Base-by-base conservation (phyloP, 2,329 filamentous ascomycete genomes). In the Ceratocystis destructans region DNA sequence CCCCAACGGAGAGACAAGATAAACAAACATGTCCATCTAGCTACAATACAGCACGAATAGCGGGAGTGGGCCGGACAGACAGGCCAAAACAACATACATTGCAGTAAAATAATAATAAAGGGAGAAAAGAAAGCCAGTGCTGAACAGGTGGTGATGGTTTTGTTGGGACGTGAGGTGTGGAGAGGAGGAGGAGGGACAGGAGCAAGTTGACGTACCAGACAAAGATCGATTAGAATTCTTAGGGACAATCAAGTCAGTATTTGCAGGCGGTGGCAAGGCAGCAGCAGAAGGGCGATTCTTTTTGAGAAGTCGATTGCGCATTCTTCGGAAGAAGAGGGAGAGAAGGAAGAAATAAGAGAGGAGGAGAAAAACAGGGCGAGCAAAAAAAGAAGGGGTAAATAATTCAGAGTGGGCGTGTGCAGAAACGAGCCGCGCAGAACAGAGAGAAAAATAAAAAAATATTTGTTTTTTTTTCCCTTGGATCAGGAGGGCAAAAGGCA, bases 221-320 rank as follows among this genome's bases (percentile, higher is more conserved):
- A 66, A 53, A 44, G 41, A 37, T 44, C 61, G 61, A 31, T 59
- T 59, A 1, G 53, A 17, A 31, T 68, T 66, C 61, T 68, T 68
- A 4, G 64, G 37, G 41, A 33, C 41, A 31, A 45, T 48, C 20
- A 66, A 31, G 48, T 64, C n/a, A n/a, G 53, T 17, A 31, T 31
- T 17, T n/a, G 53, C n/a, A n/a, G 46, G 53, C 15, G 53, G 53
- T 4, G 53, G 15, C 25, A 37, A 68, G 20, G 59, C 64, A 28
- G 67, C 66, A 22, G 64, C n/a, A n/a, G n/a, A 61, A 31, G 67
- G 57, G 41, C 67, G 64, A 44, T 45, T 68, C 64, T 68, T 68
- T 46, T 65, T 64, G 31, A 68, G 62, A 61, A 68, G 65, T 28
- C 64, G 67, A 28, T 66, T 68, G 6, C 59, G 61, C 67, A 68